Evolutionary conservation across 129 eudicot species (phyloP), one percentile per base, ranked within the genome.

Genomic region (Saussurea involucrata): DNA sequence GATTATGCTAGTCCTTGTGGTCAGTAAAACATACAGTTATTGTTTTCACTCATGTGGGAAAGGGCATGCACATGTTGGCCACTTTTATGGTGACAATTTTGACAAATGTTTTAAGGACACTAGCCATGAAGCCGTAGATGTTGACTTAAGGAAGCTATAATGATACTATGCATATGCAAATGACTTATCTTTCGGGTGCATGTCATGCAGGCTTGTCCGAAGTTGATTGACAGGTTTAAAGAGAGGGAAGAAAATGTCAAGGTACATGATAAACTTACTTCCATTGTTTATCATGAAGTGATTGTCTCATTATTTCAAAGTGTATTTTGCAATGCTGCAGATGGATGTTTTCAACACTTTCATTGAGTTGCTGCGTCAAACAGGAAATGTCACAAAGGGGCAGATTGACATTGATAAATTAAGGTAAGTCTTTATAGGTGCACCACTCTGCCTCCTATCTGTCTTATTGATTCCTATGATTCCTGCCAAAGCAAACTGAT

Each of bases 241-340:
- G 99, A 95, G 80, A 89, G 99, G 84, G 99, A 95, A 83, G 99
- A 95, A 77, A 95, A 95, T 82, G 99, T 95, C 24, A 95, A 95
- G 98, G 98, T 95, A 75, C 68, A 78, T 37, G 44, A 42, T 27
- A 28, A 63, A 83, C 24, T 53, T 49, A 18, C 80, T 70, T 57
- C 5, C 29, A 63, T 63, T 53, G 20, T 60, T 63, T 36, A 25
- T 28, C 63, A 25, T 57, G 34, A 72, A 34, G 71, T 73, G 53
- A 8, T 74, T 66, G 60, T 22, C 15, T 80, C 55, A 18, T 75
- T 79, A 37, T 17, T 76, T 79, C 60, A 82, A 76, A 28, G 15
- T 80, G 69, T 64, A 10, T 66, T 65, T 36, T 42, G 6, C 31
- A 58, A 24, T 79, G 61, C 68, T 81, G 83, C 88, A 95, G 99